Base-by-base conservation (phyloP, 305 asterid genomes). In the Salvia sclarea region DNA sequence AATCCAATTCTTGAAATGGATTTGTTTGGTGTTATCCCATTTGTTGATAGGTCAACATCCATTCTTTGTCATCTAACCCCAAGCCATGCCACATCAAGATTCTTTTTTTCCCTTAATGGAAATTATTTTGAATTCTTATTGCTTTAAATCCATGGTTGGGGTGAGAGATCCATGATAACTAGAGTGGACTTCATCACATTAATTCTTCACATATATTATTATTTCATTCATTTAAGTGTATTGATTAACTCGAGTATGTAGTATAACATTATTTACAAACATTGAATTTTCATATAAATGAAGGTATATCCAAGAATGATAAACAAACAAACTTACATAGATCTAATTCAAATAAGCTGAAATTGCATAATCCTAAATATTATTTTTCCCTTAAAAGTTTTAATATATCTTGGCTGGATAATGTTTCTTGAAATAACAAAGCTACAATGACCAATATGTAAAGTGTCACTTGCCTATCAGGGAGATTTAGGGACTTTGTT, bases 1-100 rank as follows among this genome's bases (percentile, higher is more conserved):
- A 21, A 79, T 62, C 64, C 60, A 74, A 66, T 8, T 37, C 71
- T 81, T 79, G 83, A 73, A 78, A 80, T 87, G 85, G 80, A 79
- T 83, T 84, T 84, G 84, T 82, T 89, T 89, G 95, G 85, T 80
- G 75, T 87, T 85, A 88, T 86, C 91, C 79, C 77, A 56, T 88
- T 85, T 84, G 91, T 87, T 91, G 87, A 84, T 74, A 74, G 84
- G 88, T 89, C 95, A 83, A 82, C 92, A 86, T 91, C 98, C 83
- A 70, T 73, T 76, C 83, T 81, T 52, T 78, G 86, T 89, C 95
- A 87, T 84, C 81, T n/a, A 49, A 41, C 58, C 81, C 79, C 75
- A 77, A 73, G 71, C 83, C 81, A 81, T 80, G 78, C 86, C 87
- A 74, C 74, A 74, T 78, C 67, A 78, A 83, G 86, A 83, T 90